Percentiles rank a stretch among this genome's conserved stretches.
Evolutionary conservation across 495 filamentous ascomycete genomes (phyloP).

Genomic region (Aspergillus cavernicola): DNA sequence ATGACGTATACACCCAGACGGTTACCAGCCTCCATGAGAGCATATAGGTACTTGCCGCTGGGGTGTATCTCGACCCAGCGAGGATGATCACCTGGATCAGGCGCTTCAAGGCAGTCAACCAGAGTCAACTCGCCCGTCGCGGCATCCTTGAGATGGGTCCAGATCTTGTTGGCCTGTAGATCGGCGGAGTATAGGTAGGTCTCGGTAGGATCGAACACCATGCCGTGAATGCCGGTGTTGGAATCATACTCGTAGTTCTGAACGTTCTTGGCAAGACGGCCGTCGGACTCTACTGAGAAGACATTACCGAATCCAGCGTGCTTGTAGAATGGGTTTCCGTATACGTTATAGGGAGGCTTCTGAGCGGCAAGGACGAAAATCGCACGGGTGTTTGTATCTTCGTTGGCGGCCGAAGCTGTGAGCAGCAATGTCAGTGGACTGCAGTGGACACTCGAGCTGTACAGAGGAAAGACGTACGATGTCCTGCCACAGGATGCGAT

Average conservation of each 20-base stretch:
- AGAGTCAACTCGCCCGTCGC: conserved; percentile 60
- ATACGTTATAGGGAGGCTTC: conserved; percentile 73
- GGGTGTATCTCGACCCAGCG: conserved; percentile 82
- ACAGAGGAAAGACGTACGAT: conserved; percentile 41
- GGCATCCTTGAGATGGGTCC: conserved; percentile 72
- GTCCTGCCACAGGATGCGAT: conserved; percentile 65
- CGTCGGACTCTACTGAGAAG: conserved; percentile 62
- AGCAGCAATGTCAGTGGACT: conserved; percentile 1
- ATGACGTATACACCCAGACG: conserved; percentile 74
- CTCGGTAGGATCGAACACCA: conserved; percentile 83
- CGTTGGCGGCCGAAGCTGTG: conserved; percentile 60
- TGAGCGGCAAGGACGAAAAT: conserved; percentile 80
- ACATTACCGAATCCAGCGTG: conserved; percentile 76
- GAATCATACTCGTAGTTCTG: conserved; percentile 75
- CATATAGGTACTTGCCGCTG: conserved; percentile 72
- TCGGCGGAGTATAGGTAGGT: conserved; percentile 85
- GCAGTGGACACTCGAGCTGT: background rate
- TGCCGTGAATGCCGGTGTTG: conserved; percentile 79
- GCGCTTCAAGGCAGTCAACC: conserved; percentile 68
- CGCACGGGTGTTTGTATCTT: conserved; percentile 74
- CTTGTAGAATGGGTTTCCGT: conserved; percentile 84
- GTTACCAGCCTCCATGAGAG: conserved; percentile 82
- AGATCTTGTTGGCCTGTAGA: conserved; percentile 78
- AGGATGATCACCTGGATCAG: conserved; percentile 66
- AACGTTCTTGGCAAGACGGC: conserved; percentile 61